Base-by-base conservation (phyloP, 2,329 filamentous ascomycete species). In the Aspergillus luchuensis region DNA sequence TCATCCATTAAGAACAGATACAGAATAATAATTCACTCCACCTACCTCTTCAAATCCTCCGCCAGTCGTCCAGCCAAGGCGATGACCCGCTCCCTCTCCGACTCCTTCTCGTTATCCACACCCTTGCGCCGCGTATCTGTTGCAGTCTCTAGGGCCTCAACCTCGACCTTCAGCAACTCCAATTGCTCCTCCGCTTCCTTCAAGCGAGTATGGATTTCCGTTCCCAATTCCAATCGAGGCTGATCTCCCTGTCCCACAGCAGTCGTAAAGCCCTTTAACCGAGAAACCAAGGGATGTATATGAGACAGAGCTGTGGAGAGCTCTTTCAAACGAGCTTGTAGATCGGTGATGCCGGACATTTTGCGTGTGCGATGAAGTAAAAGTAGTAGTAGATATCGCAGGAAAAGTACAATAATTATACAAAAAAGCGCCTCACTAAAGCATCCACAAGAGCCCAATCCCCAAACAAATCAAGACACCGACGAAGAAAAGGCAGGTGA, bases 141-240 rank as follows among this genome's bases (percentile, higher is more conserved):
- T 2, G 81, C 81, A 3, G 81, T 74, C 38, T 85, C 81, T 25
- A 92, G 77, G 68, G 91, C 91, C 63, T 90, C 85, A 28, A 91
- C 83, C 70, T 97, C 92, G 72, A 95, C 91, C 51, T 82, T 82
- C 36, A 97, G 73, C 17, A 95, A 77, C 74, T 96, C 93, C 65
- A 95, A 85, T 61, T 96, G 91, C 64, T 96, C 91, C 69, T 96
- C 89, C 53, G 90, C 86, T 59, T 91, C 88, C 67, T 91, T 89
- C 62, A 97, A 78, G 17, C 85, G 85, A 70, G 91, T 87, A 66
- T 89, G 88, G 64, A 97, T 96, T 74, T 97, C 92, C 21, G 86
- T 82, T 65, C 87, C 86, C 36, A 97, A 84, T 77, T 97, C 92
- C 19, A 88, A 75, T 58, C 89, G 86, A 5, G 82, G 81, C 64